phyloP scores from a whole-genome alignment of 2,329 filamentous ascomycete genomes.

The Ophiostoma montium region DNA sequence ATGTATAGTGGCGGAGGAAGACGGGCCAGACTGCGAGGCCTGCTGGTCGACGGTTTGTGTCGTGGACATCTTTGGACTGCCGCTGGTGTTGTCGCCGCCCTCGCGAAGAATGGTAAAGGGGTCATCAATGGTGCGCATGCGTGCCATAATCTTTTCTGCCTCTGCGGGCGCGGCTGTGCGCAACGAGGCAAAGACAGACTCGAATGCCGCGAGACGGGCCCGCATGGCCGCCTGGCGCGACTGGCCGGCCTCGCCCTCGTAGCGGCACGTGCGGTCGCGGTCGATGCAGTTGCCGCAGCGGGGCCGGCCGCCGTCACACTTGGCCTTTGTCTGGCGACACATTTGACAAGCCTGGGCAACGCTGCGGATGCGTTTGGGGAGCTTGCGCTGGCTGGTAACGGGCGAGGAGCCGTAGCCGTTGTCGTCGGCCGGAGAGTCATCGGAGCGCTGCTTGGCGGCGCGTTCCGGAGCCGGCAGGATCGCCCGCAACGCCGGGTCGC shows the following conservation, averaged over 20 bases:
- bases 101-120: slow-evolving; percentile 8
- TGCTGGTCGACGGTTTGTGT: not conserved
- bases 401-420: not conserved
- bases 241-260: slow-evolving; percentile 20
- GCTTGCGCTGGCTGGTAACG: not conserved
- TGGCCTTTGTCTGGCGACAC: slow-evolving; percentile 18
- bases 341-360: slow-evolving; percentile 19
- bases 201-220: slow-evolving; percentile 17
- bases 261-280: slow-evolving; percentile 18
- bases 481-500: slow-evolving; percentile 7
- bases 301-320: slow-evolving; percentile 21
- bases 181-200: slow-evolving; percentile 17
- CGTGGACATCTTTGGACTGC: not conserved
- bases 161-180: slow-evolving; percentile 15
- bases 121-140: slow-evolving; percentile 15
- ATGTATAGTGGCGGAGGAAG: not conserved
- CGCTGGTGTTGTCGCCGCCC: not conserved
- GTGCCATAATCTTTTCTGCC: slow-evolving; percentile 15
- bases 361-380: slow-evolving; percentile 11
- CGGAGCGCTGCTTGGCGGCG: not conserved
- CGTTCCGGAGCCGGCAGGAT: slow-evolving; percentile 10
- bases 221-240: slow-evolving; percentile 19
- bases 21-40: not conserved
- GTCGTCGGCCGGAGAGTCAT: slow-evolving; percentile 3
- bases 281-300: slow-evolving; percentile 18